phyloP scores from a whole-genome alignment of 2,329 filamentous ascomycete genomes.

The Claviceps lovelessii region DNA sequence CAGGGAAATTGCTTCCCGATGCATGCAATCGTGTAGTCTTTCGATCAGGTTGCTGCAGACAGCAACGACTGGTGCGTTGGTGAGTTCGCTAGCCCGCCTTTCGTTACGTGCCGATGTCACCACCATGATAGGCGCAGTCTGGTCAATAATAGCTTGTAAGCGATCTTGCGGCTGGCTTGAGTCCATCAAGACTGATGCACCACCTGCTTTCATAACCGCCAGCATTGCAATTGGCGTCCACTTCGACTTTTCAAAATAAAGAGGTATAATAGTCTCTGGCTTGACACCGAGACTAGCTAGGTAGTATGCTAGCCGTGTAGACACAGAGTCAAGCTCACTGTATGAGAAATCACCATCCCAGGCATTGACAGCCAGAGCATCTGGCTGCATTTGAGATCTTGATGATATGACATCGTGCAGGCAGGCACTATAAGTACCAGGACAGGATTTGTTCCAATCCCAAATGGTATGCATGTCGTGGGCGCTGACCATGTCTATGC shows the following conservation, averaged over 20 bases:
- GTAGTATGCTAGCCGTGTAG: constrained; percentile 4
- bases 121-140: constrained; percentile 7
- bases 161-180: constrained; percentile 7
- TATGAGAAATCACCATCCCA: constrained; percentile 28
- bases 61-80: background rate
- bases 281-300: constrained; percentile 2
- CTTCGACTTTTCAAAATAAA: constrained; percentile 5
- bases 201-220: constrained; percentile 2
- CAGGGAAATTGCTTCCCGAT: background rate
- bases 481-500: background rate
- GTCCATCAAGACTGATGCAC: constrained; percentile 6
- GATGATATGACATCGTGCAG: constrained; percentile 3
- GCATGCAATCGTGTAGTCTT: background rate
- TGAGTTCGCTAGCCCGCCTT: constrained; percentile 4
- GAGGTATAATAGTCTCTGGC: constrained; percentile 1
- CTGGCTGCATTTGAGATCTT: background rate
- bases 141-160: constrained; percentile 8
- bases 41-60: background rate
- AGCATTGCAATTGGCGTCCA: constrained; percentile 5
- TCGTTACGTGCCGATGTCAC: constrained; percentile 8
- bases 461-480: constrained; percentile 6
- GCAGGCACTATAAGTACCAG: background rate
- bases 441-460: constrained; percentile 3
- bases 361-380: constrained; percentile 4
- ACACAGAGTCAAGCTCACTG: constrained; percentile 15